Conservation (phyloP, 2,329 filamentous ascomycete genomes). For the Penicillium sp. region DNA sequence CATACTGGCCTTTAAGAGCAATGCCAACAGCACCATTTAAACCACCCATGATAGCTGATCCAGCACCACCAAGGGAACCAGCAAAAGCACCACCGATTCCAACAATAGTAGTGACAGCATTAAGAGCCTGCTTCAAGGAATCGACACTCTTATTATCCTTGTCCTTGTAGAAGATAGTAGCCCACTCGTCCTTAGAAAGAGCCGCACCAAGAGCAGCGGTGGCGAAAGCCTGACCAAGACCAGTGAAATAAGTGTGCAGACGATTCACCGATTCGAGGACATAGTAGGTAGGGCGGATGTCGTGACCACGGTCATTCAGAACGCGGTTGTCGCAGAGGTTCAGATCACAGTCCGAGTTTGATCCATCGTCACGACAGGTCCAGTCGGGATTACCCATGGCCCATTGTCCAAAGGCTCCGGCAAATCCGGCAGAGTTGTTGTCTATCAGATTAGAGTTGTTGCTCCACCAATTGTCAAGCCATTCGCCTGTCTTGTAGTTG, state of each 20-base stretch:
- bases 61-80: slow-evolving; percentile 11
- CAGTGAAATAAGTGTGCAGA: slow-evolving; percentile 15
- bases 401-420: slow-evolving; percentile 19
- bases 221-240: slow-evolving; percentile 10
- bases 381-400: slow-evolving; percentile 17
- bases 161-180: slow-evolving; percentile 16
- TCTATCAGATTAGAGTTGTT: background rate
- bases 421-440: slow-evolving; percentile 12
- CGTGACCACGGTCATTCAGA: slow-evolving; percentile 11
- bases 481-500: slow-evolving; percentile 9
- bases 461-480: slow-evolving; percentile 19
- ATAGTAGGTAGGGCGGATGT: slow-evolving; percentile 13
- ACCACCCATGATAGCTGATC: slow-evolving; percentile 2
- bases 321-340: slow-evolving; percentile 16
- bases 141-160: slow-evolving; percentile 13
- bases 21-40: background rate
- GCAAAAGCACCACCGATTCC: slow-evolving; percentile 14
- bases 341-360: slow-evolving; percentile 11
- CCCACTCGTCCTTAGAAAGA: slow-evolving; percentile 15
- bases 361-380: slow-evolving; percentile 16
- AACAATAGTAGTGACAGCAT: slow-evolving; percentile 5
- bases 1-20: slow-evolving; percentile 11
- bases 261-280: slow-evolving; percentile 16
- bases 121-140: slow-evolving; percentile 11
- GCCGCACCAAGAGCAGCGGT: slow-evolving; percentile 14